These are phyloP conservation scores for Trametes meyenii DNA, from an alignment of 768 basidiomycete species.

Conservation along the genomic window DNA sequence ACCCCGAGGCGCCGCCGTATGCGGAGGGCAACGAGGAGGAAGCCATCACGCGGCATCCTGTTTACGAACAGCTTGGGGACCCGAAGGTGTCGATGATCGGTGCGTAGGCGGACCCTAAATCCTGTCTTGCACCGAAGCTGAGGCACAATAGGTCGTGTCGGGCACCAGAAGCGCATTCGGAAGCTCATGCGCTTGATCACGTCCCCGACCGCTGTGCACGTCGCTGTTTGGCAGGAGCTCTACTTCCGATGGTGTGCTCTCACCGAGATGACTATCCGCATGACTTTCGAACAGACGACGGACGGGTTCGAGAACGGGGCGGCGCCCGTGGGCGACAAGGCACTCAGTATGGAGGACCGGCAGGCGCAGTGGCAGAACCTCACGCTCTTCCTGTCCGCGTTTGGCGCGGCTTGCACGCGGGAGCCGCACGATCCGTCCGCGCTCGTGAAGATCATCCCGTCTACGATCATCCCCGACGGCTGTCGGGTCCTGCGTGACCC, in stretches of 20 bases:
- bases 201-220: conserved; percentile 64
- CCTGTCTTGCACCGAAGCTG: conserved; percentile 1
- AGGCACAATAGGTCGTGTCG: conserved; percentile 60
- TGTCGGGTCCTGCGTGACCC: conserved; percentile 68
- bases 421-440: conserved; percentile 54
- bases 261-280: conserved; percentile 57
- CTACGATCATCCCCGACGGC: conserved; percentile 66
- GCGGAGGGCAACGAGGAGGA: conserved; percentile 59
- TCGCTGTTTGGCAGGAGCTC: conserved; percentile 83
- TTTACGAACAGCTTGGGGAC: conserved; percentile 81
- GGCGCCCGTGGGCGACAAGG: conserved; percentile 40
- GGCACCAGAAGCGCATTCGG: conserved; percentile 79
- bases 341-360: conserved; percentile 56
- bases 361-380: conserved; percentile 86
- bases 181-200: conserved; percentile 68
- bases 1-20: conserved; percentile 57
- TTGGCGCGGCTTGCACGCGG: conserved; percentile 65
- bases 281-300: conserved; percentile 33
- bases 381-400: conserved; percentile 73
- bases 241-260: conserved; percentile 75
- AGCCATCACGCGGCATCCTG: conserved; percentile 65
- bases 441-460: conserved; percentile 56
- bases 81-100: conserved; percentile 70
- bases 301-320: conserved; percentile 32
- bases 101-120: conserved; percentile 38